Percentiles rank a stretch among this genome's conserved stretches.
Evolutionary conservation across 306 rosid species (phyloP).

Genomic region (Alnus glutinosa): DNA sequence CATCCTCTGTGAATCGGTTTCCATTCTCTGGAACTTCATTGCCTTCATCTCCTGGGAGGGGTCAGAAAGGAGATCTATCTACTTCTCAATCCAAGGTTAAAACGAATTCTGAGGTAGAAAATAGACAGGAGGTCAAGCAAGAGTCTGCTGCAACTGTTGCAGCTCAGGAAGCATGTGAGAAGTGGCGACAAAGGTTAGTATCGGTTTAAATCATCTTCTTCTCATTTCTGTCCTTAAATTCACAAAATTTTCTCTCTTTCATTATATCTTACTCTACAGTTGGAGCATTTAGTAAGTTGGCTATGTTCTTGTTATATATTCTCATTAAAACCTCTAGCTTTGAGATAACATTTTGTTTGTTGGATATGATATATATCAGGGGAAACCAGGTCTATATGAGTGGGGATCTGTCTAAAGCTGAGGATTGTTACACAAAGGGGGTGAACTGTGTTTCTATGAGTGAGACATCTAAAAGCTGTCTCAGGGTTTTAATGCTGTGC

Average conservation of each 20-base stretch:
- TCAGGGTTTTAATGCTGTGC: constrained; percentile 87
- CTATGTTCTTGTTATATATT: constrained; percentile 5
- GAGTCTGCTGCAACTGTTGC: constrained; percentile 50
- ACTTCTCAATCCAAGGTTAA: constrained; percentile 38
- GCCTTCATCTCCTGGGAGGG: constrained; percentile 42
- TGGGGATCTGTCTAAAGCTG: constrained; percentile 81
- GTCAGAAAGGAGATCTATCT: constrained; percentile 47
- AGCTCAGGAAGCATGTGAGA: constrained; percentile 87
- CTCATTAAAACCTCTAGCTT: constrained; percentile 13
- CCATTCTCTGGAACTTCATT: constrained; percentile 58
- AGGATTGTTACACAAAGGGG: constrained; percentile 81
- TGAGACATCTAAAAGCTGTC: constrained; percentile 73
- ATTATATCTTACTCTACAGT: constrained; percentile 13
- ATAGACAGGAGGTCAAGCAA: constrained; percentile 46
- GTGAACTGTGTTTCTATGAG: constrained; percentile 56
- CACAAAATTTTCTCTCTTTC: neutral
- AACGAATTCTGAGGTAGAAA: constrained; percentile 38
- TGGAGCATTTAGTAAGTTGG: neutral
- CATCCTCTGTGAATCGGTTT: constrained; percentile 52
- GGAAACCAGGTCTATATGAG: constrained; percentile 89
- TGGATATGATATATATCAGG: constrained; percentile 54
- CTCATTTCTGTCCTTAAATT: neutral
- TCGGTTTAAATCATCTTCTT: constrained; percentile 28
- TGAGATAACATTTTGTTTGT: constrained; percentile 20
- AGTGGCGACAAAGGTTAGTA: constrained; percentile 87